Percentiles rank a stretch among this genome's conserved stretches.
These are phyloP conservation scores for Helotiales sp. DNA, from an alignment of 2,329 filamentous ascomycete genomes.

Conservation along the genomic window DNA sequence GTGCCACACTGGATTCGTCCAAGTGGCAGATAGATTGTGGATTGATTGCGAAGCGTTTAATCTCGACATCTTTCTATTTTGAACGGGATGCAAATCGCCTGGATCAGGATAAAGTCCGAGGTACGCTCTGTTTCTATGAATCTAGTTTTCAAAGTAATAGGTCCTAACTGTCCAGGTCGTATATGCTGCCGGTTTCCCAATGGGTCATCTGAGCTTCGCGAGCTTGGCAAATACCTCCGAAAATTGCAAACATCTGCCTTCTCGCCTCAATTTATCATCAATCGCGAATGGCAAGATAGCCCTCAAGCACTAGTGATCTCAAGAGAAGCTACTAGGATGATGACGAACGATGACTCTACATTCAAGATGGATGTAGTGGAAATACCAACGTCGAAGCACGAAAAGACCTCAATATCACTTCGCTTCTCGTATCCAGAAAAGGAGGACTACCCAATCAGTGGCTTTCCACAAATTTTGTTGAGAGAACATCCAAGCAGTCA, in stretches of 20 bases:
- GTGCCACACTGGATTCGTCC: not conserved
- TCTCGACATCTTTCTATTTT: slow-evolving; percentile 23
- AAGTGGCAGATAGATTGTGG: not conserved
- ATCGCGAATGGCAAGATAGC: not conserved
- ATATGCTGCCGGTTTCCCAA: not conserved
- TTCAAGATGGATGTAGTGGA: not conserved
- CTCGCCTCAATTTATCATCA: not conserved
- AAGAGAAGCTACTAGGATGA: not conserved
- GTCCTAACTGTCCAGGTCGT: not conserved
- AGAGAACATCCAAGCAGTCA: too few species aligned
- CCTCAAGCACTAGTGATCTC: not conserved
- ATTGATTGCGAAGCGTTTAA: slow-evolving; percentile 17
- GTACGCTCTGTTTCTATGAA: not conserved
- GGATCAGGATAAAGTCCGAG: not conserved
- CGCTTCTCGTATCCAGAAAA: not conserved
- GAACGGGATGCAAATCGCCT: slow-evolving; percentile 2
- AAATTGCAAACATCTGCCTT: not conserved
- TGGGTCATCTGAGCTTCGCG: not conserved
- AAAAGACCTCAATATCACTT: not conserved
- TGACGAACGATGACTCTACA: not conserved
- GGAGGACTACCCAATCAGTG: not conserved
- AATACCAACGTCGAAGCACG: not conserved
- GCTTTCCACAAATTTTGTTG: not conserved
- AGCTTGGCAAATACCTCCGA: not conserved
- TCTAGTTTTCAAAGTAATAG: not conserved